Percentiles rank a stretch among this genome's conserved stretches.
Conservation (phyloP, 2,329 filamentous ascomycete genomes). For the Fusarium sp. region DNA sequence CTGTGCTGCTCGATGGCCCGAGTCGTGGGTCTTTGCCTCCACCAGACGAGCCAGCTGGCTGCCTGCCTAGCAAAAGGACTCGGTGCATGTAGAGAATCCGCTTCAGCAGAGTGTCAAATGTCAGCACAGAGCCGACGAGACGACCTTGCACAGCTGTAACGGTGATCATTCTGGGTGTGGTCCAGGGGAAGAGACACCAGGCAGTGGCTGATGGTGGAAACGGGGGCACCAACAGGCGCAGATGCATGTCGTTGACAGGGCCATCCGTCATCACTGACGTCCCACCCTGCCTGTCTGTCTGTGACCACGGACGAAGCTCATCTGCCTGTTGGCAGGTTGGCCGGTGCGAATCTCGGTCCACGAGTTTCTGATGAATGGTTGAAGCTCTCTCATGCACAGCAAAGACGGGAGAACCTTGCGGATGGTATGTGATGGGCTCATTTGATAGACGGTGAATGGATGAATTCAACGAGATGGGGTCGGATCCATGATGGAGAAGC, state of each 20-base stretch:
- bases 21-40: conserved; percentile 31
- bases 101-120: conserved; percentile 21
- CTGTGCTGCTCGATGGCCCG: conserved; percentile 24
- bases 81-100: conserved; percentile 8
- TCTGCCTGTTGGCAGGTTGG: conserved; percentile 33
- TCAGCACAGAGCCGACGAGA: conserved; percentile 25
- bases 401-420: conserved; percentile 33
- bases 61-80: conserved; percentile 9
- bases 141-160: conserved; percentile 33
- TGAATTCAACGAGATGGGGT: conserved; percentile 31
- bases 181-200: conserved; percentile 19
- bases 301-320: conserved; percentile 18
- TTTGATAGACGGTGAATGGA: conserved; percentile 31
- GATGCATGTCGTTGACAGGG: conserved; percentile 19
- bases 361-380: conserved; percentile 2
- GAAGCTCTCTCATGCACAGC: conserved; percentile 11
- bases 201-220: conserved; percentile 29
- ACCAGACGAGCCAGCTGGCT: conserved; percentile 16
- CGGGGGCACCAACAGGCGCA: conserved; percentile 31
- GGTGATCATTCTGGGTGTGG: conserved; percentile 23
- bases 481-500: conserved; percentile 13
- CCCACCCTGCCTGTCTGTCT: conserved; percentile 33
- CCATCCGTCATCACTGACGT: conserved; percentile 37
- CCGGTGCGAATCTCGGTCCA: conserved; percentile 32
- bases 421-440: conserved; percentile 36